These are phyloP conservation scores for Inga oerstediana DNA, from an alignment of 306 rosid species.

Conservation along the genomic window DNA sequence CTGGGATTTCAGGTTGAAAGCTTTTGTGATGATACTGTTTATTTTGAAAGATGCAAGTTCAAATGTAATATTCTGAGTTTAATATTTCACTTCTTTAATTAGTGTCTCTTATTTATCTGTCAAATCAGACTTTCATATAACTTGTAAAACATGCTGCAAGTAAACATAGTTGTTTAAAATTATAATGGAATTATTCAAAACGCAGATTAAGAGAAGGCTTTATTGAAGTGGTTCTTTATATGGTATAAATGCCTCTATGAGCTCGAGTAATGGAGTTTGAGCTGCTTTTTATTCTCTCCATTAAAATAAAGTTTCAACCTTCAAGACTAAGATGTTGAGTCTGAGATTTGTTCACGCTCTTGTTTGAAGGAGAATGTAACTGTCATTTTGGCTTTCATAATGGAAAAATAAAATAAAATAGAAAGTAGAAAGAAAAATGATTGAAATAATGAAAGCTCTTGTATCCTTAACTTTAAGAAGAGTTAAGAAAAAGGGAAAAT, in stretches of 20 bases:
- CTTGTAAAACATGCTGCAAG: not conserved
- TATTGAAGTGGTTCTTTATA: not conserved
- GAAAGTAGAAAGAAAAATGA: not conserved
- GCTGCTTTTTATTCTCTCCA: not conserved
- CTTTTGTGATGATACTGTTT: conserved; percentile 28
- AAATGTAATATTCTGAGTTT: conserved; percentile 29
- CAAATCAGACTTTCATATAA: conserved; percentile 7
- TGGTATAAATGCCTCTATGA: not conserved
- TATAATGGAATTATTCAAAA: not conserved
- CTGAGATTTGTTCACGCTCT: not conserved
- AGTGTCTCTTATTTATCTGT: not conserved
- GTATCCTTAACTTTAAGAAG: not conserved
- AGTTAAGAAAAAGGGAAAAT: not conserved
- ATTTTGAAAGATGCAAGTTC: conserved; percentile 5
- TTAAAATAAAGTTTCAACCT: not conserved
- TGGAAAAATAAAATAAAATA: not conserved
- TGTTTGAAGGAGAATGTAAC: not conserved
- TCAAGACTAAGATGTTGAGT: not conserved
- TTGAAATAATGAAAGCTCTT: not conserved
- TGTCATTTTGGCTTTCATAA: not conserved
- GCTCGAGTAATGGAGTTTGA: not conserved
- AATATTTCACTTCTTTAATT: not conserved
- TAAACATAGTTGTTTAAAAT: not conserved
- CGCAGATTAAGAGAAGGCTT: not conserved
- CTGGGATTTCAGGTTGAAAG: not conserved